These are phyloP conservation scores for Raphidocelis subcapitata DNA, from an alignment of 139 green algal genomes.

Conservation along the genomic window DNA sequence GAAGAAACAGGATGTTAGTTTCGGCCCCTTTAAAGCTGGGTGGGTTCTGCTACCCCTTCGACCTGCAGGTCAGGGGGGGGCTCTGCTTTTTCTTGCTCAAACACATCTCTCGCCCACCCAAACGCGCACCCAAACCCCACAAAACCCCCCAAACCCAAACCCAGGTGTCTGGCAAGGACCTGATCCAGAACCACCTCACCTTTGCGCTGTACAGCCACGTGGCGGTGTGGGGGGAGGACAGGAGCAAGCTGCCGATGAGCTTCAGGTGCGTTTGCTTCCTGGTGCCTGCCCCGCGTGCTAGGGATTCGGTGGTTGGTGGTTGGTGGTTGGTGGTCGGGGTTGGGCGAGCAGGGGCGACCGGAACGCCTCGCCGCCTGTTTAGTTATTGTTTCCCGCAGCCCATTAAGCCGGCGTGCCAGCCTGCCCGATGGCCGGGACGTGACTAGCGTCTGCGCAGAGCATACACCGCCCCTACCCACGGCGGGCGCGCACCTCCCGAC, in stretches of 20 bases:
- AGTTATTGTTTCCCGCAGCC: too few relatives aligned
- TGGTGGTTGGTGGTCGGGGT: constrained; percentile 1
- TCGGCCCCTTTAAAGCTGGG: too few relatives aligned
- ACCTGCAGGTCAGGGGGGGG: background rate
- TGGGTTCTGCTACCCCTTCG: too few relatives aligned
- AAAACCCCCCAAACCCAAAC: too few relatives aligned
- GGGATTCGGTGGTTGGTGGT: too few relatives aligned
- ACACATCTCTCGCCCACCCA: background rate
- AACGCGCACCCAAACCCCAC: constrained; percentile 48
- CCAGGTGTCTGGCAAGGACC: constrained; percentile 86
- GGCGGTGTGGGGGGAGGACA: constrained; percentile 78
- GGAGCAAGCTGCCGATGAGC: constrained; percentile 29
- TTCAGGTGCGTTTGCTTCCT: constrained; percentile 29
- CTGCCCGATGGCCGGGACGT: too few relatives aligned
- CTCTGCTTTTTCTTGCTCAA: background rate
- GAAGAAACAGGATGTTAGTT: too few relatives aligned
- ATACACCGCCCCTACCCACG: background rate
- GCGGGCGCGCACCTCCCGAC: too few relatives aligned
- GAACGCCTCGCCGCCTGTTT: too few relatives aligned
- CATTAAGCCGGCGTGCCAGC: too few relatives aligned
- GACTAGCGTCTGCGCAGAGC: constrained; percentile 4
- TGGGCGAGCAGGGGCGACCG: too few relatives aligned
- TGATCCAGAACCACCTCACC: constrained; percentile 99
- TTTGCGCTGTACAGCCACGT: constrained; percentile 98
- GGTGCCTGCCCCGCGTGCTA: too few relatives aligned